phyloP scores from a whole-genome alignment of 768 basidiomycete genomes.

The Coprinopsis marcescibilis region DNA sequence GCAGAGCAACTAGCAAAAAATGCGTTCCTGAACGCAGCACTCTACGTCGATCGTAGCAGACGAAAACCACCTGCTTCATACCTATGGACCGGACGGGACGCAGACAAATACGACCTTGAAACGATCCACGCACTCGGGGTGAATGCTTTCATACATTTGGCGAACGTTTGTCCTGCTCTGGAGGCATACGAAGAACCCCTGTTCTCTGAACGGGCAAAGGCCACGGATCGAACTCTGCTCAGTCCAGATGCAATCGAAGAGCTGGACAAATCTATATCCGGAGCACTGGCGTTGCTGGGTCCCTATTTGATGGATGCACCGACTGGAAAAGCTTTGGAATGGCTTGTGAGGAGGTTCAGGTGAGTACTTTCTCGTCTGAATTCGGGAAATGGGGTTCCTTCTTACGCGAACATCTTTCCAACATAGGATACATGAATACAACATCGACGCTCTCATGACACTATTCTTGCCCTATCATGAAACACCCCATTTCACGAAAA shows the following conservation, averaged over 20 bases:
- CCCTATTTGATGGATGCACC: constrained; percentile 79
- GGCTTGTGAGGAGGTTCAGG: constrained; percentile 94
- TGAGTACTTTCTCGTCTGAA: constrained; percentile 27
- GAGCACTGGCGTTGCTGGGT: constrained; percentile 66
- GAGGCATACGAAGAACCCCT: constrained; percentile 59
- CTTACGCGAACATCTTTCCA: constrained; percentile 6
- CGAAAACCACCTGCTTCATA: constrained; percentile 73
- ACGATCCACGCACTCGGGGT: constrained; percentile 74
- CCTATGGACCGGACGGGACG: constrained; percentile 79
- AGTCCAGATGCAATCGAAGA: constrained; percentile 53
- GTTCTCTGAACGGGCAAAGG: constrained; percentile 76
- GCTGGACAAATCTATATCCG: constrained; percentile 55
- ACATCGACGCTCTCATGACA: constrained; percentile 68
- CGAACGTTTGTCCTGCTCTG: constrained; percentile 53
- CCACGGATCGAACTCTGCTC: constrained; percentile 74
- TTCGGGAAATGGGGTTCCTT: background rate
- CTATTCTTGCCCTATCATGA: constrained; percentile 95
- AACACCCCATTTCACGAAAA: constrained; percentile 89
- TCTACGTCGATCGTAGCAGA: constrained; percentile 60
- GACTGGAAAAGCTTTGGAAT: constrained; percentile 82
- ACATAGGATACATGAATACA: constrained; percentile 86
- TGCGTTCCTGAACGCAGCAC: constrained; percentile 70
- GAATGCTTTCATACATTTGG: constrained; percentile 73
- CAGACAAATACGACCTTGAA: constrained; percentile 83
- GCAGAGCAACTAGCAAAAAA: constrained; percentile 75